Evolutionary conservation across 2,329 filamentous ascomycete species (phyloP), one percentile per base, ranked within the genome.

Genomic region (Sporothrix luriei): DNA sequence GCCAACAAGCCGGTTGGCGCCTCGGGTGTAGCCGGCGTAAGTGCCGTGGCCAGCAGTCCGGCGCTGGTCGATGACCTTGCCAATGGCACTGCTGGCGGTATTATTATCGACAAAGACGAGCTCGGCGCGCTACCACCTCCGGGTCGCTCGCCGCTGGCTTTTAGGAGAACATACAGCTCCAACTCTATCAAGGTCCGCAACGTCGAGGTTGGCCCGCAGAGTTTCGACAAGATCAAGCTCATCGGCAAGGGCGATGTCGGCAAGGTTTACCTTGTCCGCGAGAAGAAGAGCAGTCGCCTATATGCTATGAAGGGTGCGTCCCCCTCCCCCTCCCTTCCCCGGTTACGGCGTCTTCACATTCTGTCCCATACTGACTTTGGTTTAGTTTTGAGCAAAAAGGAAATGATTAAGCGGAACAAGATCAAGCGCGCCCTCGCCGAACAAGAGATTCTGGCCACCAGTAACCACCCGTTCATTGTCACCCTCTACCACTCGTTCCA

Each of bases 371-470:
- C 59, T 66, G 43, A 69, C 62, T 6, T 16, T 21, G 46, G 1
- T 6, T 3, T 21, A 98, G 95, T 99, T 6, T 79, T 99, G 80
- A 98, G 94, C 85, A 99, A 99, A 82, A 97, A 98, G 84, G 95
- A 99, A 81, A 99, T 99, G 95, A 99, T 99, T 81, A 99, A 99
- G 84, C 91, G 95, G 70, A 99, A 99, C 85, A 99, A 99, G 86
- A 99, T 99, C 83, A 99, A 99, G 86, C 89, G 95, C 78, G 95
- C 95, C 16, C 85, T 99, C 75, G 95, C 95, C 49, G 95, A 99
- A 81, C 95, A 98, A 79, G 95, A 99, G 80, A 99, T 99, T 74
- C 84, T 99, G 68, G 95, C 95, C 10, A 99, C 95, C 54, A 98
- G 94, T 84, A 99, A 99, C 76, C 95, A 99, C 77, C 95, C 95